Conservation (phyloP, 2,329 filamentous ascomycete genomes). For the Paraphoma sp. region DNA sequence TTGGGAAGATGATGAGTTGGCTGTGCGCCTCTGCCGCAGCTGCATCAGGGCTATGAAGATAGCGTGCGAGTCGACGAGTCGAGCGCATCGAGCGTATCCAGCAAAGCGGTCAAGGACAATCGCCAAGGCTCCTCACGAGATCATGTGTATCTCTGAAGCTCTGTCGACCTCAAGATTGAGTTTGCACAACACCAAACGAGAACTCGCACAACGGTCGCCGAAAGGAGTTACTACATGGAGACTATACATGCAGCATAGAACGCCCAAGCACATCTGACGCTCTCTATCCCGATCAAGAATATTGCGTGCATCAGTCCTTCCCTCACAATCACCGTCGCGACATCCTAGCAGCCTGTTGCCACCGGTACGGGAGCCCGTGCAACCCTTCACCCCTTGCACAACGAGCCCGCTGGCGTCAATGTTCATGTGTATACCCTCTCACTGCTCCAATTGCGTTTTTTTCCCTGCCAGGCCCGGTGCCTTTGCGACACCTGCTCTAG, state of each 20-base stretch:
- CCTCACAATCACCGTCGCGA: background rate
- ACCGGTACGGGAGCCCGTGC: conserved; percentile 5
- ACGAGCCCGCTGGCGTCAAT: too few species aligned
- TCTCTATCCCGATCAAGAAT: background rate
- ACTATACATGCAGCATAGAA: background rate
- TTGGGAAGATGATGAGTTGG: background rate
- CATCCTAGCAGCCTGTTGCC: background rate
- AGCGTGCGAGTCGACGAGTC: background rate
- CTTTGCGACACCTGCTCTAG: background rate
- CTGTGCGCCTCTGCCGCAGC: background rate
- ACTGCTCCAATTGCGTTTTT: too few species aligned
- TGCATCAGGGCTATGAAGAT: background rate
- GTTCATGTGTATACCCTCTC: too few species aligned
- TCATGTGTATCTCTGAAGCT: background rate
- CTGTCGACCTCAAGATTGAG: background rate
- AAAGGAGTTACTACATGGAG: background rate
- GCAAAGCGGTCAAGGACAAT: background rate
- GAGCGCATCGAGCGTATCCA: background rate
- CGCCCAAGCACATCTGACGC: background rate
- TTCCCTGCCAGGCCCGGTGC: too few species aligned
- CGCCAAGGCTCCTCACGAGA: background rate
- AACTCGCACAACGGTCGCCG: background rate
- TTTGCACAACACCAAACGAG: background rate
- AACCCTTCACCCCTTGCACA: background rate
- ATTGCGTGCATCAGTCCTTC: background rate